Percentiles rank a stretch among this genome's conserved stretches.
Evolutionary conservation across 768 basidiomycete genomes (phyloP).

Genomic region (Cantharellus anzutake): DNA sequence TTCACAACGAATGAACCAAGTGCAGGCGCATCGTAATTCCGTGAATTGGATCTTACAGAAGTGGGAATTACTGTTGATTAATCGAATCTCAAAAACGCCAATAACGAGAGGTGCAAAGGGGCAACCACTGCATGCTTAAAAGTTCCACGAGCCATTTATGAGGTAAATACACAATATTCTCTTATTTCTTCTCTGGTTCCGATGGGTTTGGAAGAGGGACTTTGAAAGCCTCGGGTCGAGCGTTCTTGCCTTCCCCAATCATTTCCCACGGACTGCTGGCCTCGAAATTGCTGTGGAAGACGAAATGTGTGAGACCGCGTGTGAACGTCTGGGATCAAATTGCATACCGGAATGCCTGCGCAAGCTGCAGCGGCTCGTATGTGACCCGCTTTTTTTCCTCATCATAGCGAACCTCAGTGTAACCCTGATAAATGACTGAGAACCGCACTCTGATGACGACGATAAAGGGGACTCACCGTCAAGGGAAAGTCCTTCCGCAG

Average conservation of each 20-base stretch:
- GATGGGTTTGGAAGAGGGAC: slow-evolving; percentile 56
- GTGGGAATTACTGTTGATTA: too few species aligned
- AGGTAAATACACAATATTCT: too few species aligned
- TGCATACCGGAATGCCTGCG: slow-evolving; percentile 86
- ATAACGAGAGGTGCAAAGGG: too few species aligned
- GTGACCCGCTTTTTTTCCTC: slow-evolving; percentile 95
- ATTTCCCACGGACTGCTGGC: slow-evolving; percentile 92
- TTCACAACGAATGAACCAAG: too few species aligned
- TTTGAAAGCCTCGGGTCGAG: slow-evolving; percentile 53
- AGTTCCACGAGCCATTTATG: too few species aligned
- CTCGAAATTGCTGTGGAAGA: slow-evolving; percentile 63
- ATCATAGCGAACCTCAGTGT: slow-evolving; percentile 93
- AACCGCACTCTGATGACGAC: neutral
- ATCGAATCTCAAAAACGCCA: too few species aligned
- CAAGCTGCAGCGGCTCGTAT: slow-evolving; percentile 92
- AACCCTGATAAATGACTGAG: slow-evolving; percentile 43
- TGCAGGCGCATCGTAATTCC: too few species aligned
- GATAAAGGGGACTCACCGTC: slow-evolving; percentile 38
- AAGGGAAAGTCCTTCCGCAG: slow-evolving; percentile 96
- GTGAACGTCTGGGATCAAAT: neutral
- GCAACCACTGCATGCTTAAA: too few species aligned
- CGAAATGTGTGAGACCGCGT: too few species aligned
- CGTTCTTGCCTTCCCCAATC: slow-evolving; percentile 45
- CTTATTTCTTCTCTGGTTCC: slow-evolving; percentile 47
- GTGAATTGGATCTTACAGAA: too few species aligned